Evolutionary conservation across 495 filamentous ascomycete species (phyloP), one percentile per base, ranked within the genome.

Genomic region (Mytilinidion resinicola): DNA sequence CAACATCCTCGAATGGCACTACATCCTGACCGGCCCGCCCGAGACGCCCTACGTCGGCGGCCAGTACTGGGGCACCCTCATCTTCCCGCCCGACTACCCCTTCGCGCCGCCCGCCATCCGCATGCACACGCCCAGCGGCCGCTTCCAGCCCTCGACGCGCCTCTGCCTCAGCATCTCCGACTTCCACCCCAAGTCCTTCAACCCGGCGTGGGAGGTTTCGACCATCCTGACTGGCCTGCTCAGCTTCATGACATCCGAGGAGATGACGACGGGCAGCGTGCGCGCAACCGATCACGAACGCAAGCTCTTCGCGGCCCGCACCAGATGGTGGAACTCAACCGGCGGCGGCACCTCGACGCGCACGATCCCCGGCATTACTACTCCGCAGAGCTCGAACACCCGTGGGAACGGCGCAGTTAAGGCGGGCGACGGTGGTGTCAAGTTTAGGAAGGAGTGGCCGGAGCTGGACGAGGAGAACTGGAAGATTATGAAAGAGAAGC

Each of bases 1-100:
- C 51, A 97, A 97, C 71, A 98, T 98, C 66, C 81, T 98, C 20
- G 93, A 98, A 79, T 98, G 92, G 93, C 93, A 98, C 76, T 98
- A 96, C 74, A 91, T 97, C 68, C 84, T 98, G 43, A 96, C 91
- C 20, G 95, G 93, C 6, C 93, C 93, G n/a, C 89, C 92, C 61
- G 79, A 87, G 21, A 98, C 93, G 1, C 92, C 93, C 0, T 98
- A 97, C 73, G 84, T 95, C 67, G 83, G 84, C 73, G 93, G 93
- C 38, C 93, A 98, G 70, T 98, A 97, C 76, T 98, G 93, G 93
- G 93, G 93, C 41, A 96, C 95, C 0, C 76, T 98, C 37, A 85
- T 92, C 55, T 98, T 98, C 72, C 93, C 93, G 21, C 83, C 90
- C 9, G 90, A 95, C 76, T 98, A 98, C 71, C 93, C 93, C 20